Conservation (phyloP, 2,329 filamentous ascomycete genomes). For the Botrytis byssoidea region DNA sequence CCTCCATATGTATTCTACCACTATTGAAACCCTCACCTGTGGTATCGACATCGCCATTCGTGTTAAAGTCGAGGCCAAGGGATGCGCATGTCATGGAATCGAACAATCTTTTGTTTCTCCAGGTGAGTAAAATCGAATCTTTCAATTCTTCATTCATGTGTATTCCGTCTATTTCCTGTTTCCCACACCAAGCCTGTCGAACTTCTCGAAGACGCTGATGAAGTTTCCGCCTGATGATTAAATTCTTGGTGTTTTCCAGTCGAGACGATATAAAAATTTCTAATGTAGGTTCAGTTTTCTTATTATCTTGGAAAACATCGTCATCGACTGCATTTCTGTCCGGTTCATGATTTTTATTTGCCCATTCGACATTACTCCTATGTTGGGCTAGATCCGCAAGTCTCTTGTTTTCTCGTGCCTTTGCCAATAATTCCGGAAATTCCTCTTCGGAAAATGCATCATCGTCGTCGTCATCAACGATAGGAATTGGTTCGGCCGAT, state of each 20-base stretch:
- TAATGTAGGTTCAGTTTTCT: constrained; percentile 42
- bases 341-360: constrained; percentile 23
- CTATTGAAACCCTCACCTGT: constrained; percentile 47
- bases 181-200: constrained; percentile 65
- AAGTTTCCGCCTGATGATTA: constrained; percentile 65
- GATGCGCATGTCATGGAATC: constrained; percentile 70
- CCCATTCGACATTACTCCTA: constrained; percentile 22
- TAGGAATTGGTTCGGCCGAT: not conserved
- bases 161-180: constrained; percentile 52
- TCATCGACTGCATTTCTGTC: constrained; percentile 7
- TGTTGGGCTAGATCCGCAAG: constrained; percentile 25
- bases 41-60: constrained; percentile 33
- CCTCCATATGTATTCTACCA: constrained; percentile 69
- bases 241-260: constrained; percentile 57
- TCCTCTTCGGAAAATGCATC: constrained; percentile 32
- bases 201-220: constrained; percentile 67
- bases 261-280: constrained; percentile 67
- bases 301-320: constrained; percentile 26
- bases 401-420: constrained; percentile 34
- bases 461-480: constrained; percentile 33
- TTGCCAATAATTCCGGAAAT: constrained; percentile 36
- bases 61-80: constrained; percentile 57
- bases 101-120: constrained; percentile 71
- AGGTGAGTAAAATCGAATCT: constrained; percentile 70
- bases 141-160: constrained; percentile 44